These are phyloP conservation scores for Fomitopsis palustris DNA, from an alignment of 1,284 basidiomycete species.

Conservation along the genomic window DNA sequence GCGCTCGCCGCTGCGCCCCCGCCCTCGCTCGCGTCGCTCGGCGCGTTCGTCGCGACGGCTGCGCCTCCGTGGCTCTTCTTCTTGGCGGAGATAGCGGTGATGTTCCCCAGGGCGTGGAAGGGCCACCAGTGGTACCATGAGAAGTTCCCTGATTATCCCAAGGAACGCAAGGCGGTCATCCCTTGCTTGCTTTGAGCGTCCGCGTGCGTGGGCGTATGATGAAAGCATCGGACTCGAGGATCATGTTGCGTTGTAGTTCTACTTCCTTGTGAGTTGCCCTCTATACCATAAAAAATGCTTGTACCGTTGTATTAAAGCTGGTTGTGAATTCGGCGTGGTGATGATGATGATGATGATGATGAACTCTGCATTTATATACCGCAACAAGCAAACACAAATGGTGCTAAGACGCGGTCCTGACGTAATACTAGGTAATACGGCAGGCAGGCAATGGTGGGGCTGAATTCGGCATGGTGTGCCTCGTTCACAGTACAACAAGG, in stretches of 20 bases:
- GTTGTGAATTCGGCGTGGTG: too few relatives aligned
- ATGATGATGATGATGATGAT: not conserved
- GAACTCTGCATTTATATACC: not conserved
- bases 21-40: slow-evolving; percentile 28
- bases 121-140: slow-evolving; percentile 81
- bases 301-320: too few relatives aligned
- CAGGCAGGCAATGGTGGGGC: not conserved
- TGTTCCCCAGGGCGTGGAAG: slow-evolving; percentile 77
- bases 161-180: slow-evolving; percentile 47
- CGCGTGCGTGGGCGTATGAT: not conserved
- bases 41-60: slow-evolving; percentile 23
- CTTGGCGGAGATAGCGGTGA: slow-evolving; percentile 62
- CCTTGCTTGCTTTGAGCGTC: slow-evolving; percentile 33
- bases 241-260: not conserved
- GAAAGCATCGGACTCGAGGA: not conserved
- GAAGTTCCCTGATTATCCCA: slow-evolving; percentile 59
- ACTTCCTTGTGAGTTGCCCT: not conserved
- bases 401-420: not conserved
- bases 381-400: not conserved
- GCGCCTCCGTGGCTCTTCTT: slow-evolving; percentile 76
- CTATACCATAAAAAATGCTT: too few relatives aligned
- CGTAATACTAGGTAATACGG: not conserved
- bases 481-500: too few relatives aligned
- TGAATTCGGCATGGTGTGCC: too few relatives aligned
- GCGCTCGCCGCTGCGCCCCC: slow-evolving; percentile 60